Percentiles rank a stretch among this genome's conserved stretches.
Conservation (phyloP, 2,329 filamentous ascomycete species). For the Clonostachys solani region DNA sequence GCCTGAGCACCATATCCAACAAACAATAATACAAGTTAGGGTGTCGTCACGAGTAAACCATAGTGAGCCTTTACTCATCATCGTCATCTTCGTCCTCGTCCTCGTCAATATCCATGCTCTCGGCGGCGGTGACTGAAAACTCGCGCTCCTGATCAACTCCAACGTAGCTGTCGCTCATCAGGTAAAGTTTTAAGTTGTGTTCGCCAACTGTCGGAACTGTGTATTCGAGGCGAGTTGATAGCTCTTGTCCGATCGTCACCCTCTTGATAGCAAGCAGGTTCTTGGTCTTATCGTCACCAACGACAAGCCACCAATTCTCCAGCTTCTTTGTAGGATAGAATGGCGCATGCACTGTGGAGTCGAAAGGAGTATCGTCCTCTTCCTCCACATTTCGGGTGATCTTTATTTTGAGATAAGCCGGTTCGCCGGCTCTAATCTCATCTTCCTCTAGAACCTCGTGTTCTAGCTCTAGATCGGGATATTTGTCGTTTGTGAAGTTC, state of each 20-base stretch:
- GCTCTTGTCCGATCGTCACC: slow-evolving; percentile 75
- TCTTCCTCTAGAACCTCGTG: slow-evolving; percentile 82
- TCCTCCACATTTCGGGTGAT: slow-evolving; percentile 81
- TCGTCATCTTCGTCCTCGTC: slow-evolving; percentile 74
- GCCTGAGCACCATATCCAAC: too few relatives aligned
- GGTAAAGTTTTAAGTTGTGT: slow-evolving; percentile 83
- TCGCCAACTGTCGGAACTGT: slow-evolving; percentile 80
- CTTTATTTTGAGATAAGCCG: slow-evolving; percentile 77
- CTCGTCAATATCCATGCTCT: slow-evolving; percentile 93
- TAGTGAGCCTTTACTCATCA: slow-evolving; percentile 5
- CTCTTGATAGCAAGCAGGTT: slow-evolving; percentile 90
- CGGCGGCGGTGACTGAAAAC: slow-evolving; percentile 80
- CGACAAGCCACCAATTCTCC: slow-evolving; percentile 98
- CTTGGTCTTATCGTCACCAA: slow-evolving; percentile 87
- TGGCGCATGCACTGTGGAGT: slow-evolving; percentile 85
- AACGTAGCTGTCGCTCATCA: slow-evolving; percentile 97
- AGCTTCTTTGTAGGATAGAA: slow-evolving; percentile 91
- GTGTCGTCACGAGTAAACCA: too few relatives aligned
- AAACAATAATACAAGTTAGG: too few relatives aligned
- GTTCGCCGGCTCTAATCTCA: slow-evolving; percentile 73
- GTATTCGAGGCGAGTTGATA: slow-evolving; percentile 81
- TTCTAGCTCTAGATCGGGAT: slow-evolving; percentile 90
- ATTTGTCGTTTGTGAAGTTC: slow-evolving; percentile 92
- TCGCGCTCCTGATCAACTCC: slow-evolving; percentile 94
- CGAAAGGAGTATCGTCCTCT: slow-evolving; percentile 58